Evolutionary conservation across 768 basidiomycete species (phyloP).

Genomic region (Boletus reticulatus): DNA sequence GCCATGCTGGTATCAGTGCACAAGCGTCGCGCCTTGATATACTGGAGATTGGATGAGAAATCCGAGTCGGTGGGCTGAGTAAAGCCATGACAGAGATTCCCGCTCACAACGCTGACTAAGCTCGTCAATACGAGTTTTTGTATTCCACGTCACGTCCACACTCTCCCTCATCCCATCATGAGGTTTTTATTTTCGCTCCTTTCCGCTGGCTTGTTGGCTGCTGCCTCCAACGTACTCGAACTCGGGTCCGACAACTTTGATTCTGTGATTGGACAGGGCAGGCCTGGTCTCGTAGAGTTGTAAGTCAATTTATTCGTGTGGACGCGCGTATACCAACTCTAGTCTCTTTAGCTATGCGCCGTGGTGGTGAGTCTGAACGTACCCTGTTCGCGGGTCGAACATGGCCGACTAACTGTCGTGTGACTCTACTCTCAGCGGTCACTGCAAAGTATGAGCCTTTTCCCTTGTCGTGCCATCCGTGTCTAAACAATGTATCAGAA

Average conservation of each 20-base stretch:
- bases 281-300: constrained; percentile 89
- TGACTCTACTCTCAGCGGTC: constrained; percentile 50
- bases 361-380: constrained; percentile 65
- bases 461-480: background rate
- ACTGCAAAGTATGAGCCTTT: constrained; percentile 69
- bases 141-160: constrained; percentile 30
- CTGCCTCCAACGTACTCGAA: constrained; percentile 83
- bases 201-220: constrained; percentile 52
- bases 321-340: background rate
- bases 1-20: constrained; percentile 19
- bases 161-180: constrained; percentile 44
- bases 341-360: constrained; percentile 64
- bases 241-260: constrained; percentile 77
- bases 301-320: constrained; percentile 40
- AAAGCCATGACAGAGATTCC: background rate
- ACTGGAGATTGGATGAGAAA: constrained; percentile 23
- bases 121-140: background rate
- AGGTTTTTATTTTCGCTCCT: constrained; percentile 55
- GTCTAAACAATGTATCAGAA: constrained; percentile 43
- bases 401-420: constrained; percentile 1
- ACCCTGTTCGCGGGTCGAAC: background rate
- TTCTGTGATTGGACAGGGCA: constrained; percentile 68
- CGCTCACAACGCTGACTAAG: constrained; percentile 22
- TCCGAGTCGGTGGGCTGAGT: constrained; percentile 11
- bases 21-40: constrained; percentile 1